Conservation (phyloP, 345 rosid species). For the Populus nigra region DNA sequence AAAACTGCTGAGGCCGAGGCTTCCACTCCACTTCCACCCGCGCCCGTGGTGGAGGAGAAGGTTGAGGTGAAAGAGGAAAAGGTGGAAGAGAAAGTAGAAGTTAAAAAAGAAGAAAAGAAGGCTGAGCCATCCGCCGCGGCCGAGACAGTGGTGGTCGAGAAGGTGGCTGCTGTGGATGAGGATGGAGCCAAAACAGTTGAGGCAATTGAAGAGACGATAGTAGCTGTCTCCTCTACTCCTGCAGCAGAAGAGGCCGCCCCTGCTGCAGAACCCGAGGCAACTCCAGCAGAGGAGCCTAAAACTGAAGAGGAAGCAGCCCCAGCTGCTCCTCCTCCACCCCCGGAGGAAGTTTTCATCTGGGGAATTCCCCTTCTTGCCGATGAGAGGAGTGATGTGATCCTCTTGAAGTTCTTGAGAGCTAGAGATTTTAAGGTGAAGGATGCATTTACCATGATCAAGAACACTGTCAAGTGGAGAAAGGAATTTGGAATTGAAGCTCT, state of each 20-base stretch:
- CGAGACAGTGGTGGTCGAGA: conserved; percentile 37
- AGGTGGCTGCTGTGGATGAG: conserved; percentile 48
- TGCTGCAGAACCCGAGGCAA: neutral
- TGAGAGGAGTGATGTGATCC: conserved; percentile 40
- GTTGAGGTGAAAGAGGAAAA: neutral
- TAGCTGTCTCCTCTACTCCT: conserved; percentile 41
- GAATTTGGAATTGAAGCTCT: conserved; percentile 42
- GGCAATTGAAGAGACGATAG: conserved; percentile 80
- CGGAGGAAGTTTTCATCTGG: conserved; percentile 43
- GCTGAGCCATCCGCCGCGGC: conserved; percentile 15
- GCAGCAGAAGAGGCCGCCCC: conserved; percentile 29
- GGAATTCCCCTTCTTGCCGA: conserved; percentile 47
- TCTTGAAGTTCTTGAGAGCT: conserved; percentile 54
- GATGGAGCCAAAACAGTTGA: conserved; percentile 84
- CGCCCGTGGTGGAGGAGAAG: conserved; percentile 10
- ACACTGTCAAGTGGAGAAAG: conserved; percentile 47
- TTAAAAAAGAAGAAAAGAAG: conserved; percentile 2
- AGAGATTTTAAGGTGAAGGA: conserved; percentile 54
- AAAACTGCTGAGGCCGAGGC: neutral
- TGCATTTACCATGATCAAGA: conserved; percentile 50
- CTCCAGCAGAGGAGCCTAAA: neutral
- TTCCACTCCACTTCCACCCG: conserved; percentile 13
- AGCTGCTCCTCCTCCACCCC: conserved; percentile 4
- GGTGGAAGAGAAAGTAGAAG: conserved; percentile 13
- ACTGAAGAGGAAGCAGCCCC: conserved; percentile 4